Evolutionary conservation across 352 stramenopile species (phyloP), one percentile per base, ranked within the genome.

Genomic region (Phytophthora tentaculata): DNA sequence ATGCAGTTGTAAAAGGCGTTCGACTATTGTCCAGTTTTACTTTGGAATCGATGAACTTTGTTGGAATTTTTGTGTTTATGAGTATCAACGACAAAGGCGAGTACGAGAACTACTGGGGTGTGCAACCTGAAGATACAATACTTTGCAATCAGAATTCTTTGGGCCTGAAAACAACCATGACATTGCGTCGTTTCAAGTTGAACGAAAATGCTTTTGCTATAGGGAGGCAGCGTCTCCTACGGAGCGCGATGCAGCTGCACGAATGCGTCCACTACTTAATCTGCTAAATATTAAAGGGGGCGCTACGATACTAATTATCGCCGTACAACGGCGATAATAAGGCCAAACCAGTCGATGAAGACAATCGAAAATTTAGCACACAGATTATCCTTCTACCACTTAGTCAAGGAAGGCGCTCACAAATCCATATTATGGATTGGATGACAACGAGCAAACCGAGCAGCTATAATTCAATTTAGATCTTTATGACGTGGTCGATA

Each of bases 61-160:
- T 67, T 50, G 60, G 60, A 19, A 56, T 67, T 22, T 5, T 67
- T 23, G 56, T 67, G 13, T 67, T 56, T 23, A 67, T 67, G 26
- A 50, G 23, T 17, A 56, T 61, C 0, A 61, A 49, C n/a, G 41
- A 61, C 28, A 67, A 67, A 45, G 50, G 28, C 0, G 51, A 67
- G 24, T 67, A 56, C 17, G 17, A 19, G 29, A 56, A 24, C n/a
- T n/a, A n/a, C n/a, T n/a, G n/a, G n/a, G n/a, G n/a, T n/a, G n/a
- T n/a, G n/a, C n/a, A n/a, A n/a, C 39, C 43, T n/a, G 28, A 67
- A 44, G 51, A 61, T 53, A 19, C 14, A 17, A 67, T 67, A 56
- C 23, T 61, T 23, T 23, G 48, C n/a, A 56, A 55, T 22, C 2
- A 19, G 19, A 43, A 19, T 16, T 61, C 41, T 1, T 29, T 41